Percentiles rank a stretch among this genome's conserved stretches.
Conservation (phyloP, 805 yeast genomes). For the Yarrowia sp. region DNA sequence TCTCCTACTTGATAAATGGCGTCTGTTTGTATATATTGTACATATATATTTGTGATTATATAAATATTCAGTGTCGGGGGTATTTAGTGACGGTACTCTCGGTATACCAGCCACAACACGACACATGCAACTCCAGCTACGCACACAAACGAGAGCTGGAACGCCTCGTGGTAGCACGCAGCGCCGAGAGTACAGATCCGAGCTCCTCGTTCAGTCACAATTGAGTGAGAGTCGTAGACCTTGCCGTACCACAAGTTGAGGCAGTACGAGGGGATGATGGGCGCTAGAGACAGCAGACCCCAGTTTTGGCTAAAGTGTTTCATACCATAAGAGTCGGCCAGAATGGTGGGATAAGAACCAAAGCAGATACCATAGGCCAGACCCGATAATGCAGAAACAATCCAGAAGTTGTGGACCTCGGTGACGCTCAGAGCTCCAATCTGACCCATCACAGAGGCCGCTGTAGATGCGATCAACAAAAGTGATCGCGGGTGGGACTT, state of each 20-base stretch:
- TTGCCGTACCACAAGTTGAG: constrained; percentile 70
- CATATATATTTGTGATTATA: neutral
- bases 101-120: constrained; percentile 31
- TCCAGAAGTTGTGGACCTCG: constrained; percentile 54
- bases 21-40: neutral
- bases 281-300: constrained; percentile 74
- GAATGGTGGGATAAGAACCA: constrained; percentile 75
- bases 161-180: constrained; percentile 43
- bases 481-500: constrained; percentile 58
- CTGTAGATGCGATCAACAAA: constrained; percentile 62
- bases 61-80: constrained; percentile 9
- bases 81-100: constrained; percentile 21
- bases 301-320: constrained; percentile 70
- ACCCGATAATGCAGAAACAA: constrained; percentile 66
- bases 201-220: constrained; percentile 43
- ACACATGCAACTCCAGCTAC: constrained; percentile 13
- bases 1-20: too few species aligned
- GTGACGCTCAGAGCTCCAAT: constrained; percentile 54
- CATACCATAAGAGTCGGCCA: constrained; percentile 78
- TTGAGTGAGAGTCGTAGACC: constrained; percentile 60
- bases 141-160: constrained; percentile 37
- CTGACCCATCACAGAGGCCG: constrained; percentile 60
- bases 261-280: constrained; percentile 65
- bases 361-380: constrained; percentile 75
- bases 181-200: constrained; percentile 43